phyloP scores from a whole-genome alignment of 257 asterid species.

The Solanum ossicruentum region DNA sequence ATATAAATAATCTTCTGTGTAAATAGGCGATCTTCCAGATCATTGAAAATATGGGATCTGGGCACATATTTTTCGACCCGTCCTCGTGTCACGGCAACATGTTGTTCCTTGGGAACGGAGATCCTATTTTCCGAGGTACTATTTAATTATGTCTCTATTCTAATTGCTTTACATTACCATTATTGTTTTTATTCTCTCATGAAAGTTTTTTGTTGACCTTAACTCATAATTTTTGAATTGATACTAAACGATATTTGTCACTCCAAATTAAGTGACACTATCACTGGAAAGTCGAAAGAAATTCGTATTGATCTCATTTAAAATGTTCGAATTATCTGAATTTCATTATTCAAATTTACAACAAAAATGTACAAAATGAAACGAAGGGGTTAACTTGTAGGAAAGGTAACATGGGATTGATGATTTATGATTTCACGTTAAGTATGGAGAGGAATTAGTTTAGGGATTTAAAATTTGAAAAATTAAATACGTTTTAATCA shows the following conservation, averaged over 20 bases:
- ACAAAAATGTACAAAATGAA: neutral
- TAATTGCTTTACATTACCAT: neutral
- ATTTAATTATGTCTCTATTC: neutral
- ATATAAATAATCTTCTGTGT: constrained; percentile 3
- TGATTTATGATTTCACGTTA: neutral
- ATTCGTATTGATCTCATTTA: neutral
- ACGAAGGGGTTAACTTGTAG: neutral
- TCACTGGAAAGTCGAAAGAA: neutral
- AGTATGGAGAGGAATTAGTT: neutral
- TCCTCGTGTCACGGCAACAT: constrained; percentile 62
- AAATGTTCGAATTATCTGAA: neutral
- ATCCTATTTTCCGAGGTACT: constrained; percentile 60
- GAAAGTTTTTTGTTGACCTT: neutral
- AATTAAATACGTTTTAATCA: too few species aligned
- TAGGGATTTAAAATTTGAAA: too few species aligned
- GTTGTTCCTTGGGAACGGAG: constrained; percentile 55
- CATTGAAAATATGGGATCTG: constrained; percentile 49
- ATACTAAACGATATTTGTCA: too few species aligned
- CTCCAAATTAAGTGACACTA: neutral
- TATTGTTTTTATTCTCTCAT: neutral
- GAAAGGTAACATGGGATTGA: neutral
- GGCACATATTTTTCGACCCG: constrained; percentile 63
- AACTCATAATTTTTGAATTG: too few species aligned
- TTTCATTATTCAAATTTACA: neutral
- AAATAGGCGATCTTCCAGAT: neutral